Percentiles rank a stretch among this genome's conserved stretches.
Evolutionary conservation across 2,329 filamentous ascomycete species (phyloP).

Genomic region (Cercospora nicotianae): DNA sequence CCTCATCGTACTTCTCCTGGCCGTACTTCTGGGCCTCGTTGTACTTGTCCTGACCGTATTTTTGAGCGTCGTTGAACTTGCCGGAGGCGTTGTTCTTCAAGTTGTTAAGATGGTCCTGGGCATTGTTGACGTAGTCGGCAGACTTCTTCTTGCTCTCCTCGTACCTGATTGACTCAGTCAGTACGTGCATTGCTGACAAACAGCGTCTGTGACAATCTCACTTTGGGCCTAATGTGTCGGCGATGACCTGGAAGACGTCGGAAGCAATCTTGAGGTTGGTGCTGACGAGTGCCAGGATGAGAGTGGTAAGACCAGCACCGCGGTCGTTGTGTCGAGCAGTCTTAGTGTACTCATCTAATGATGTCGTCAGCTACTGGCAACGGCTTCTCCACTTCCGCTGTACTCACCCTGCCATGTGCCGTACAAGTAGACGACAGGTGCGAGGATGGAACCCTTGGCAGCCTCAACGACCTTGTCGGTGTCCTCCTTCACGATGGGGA

Average conservation of each 20-base stretch:
- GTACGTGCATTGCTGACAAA: neutral
- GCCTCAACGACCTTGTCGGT: slow-evolving; percentile 56
- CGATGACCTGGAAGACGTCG: slow-evolving; percentile 33
- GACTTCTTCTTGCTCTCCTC: slow-evolving; percentile 40
- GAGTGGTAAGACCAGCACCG: slow-evolving; percentile 33
- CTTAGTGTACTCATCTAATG: slow-evolving; percentile 41
- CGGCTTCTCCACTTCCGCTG: neutral
- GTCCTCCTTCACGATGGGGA: slow-evolving; percentile 58
- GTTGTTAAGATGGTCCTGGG: slow-evolving; percentile 32
- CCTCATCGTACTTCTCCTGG: slow-evolving; percentile 32
- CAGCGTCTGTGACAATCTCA: neutral
- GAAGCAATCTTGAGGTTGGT: slow-evolving; percentile 38
- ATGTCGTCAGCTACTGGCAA: slow-evolving; percentile 14
- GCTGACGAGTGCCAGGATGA: slow-evolving; percentile 38
- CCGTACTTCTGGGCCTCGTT: slow-evolving; percentile 33
- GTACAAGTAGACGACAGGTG: slow-evolving; percentile 42
- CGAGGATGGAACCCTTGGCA: slow-evolving; percentile 64
- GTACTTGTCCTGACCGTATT: slow-evolving; percentile 35
- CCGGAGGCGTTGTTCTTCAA: slow-evolving; percentile 32
- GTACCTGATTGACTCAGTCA: slow-evolving; percentile 30
- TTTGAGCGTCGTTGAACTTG: slow-evolving; percentile 32
- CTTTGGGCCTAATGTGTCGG: slow-evolving; percentile 14
- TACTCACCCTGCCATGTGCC: slow-evolving; percentile 37
- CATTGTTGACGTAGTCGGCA: slow-evolving; percentile 31
- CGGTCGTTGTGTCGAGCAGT: slow-evolving; percentile 38